Base-by-base conservation (phyloP, 352 stramenopile genomes). In the Pythium aristosporum region DNA sequence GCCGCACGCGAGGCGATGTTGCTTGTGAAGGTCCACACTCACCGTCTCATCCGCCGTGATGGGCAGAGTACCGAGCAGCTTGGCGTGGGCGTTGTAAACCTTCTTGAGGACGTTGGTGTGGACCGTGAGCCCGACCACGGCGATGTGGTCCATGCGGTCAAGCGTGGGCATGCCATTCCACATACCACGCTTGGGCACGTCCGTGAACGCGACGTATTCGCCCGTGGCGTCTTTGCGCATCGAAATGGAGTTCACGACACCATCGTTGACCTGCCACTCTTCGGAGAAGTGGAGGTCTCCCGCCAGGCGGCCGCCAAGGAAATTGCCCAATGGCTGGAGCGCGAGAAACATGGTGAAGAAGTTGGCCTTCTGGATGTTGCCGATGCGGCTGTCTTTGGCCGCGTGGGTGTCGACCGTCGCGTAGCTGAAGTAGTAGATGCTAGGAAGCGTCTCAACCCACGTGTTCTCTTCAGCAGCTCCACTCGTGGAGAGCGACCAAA, bases 391-490 rank as follows among this genome's bases (percentile, higher is more conserved):
- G 54, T 84, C 75, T 28, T 65, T 59, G 44, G 69, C 75, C 5
- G 57, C 67, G 61, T 72, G 76, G 2, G 75, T 76, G 68, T 85
- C 75, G 11, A 71, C 65, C 5, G 69, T 83, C 15, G 72, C 63
- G 54, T 77, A 82, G 52, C 75, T 81, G 66, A 74, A 85, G 71
- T 88, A 88, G 66, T 81, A 86, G 1, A 87, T 56, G 42, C 75
- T 77, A 12, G 65, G 48, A 34, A 87, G 65, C 28, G 78, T 87
- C 56, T 76, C 51, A 34, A 87, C 75, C 78, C 78, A 87, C 25
- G 46, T 71, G 44, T 56, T 81, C 36, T 80, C 67, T 21, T 77
- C 72, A n/a, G 60, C 61, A 0, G 75, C 78, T 0, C 78, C 78
- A 3, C 52, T 39, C 2, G 71, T 72, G 1, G 74, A 77, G 37